Base-by-base conservation (phyloP, 2,329 filamentous ascomycete genomes). In the Claviceps africana region DNA sequence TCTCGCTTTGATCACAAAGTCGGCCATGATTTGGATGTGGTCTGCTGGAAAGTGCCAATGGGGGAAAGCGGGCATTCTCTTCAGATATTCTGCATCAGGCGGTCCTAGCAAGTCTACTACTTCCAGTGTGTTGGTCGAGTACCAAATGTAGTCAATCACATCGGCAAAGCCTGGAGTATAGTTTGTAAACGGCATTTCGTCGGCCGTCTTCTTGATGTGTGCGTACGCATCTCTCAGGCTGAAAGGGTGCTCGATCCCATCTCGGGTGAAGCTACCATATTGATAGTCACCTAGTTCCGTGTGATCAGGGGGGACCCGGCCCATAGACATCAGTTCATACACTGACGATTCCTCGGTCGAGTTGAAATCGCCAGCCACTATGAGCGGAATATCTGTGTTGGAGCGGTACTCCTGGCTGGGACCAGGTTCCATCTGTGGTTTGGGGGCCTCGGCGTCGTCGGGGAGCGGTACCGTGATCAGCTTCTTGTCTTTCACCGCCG, bases 111-210 rank as follows among this genome's bases (percentile, higher is more conserved):
- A 70, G 51, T 85, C 85, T 19, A 88, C 83, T 25, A 94, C 86
- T 64, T 93, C 86, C 45, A 96, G 74, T 22, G 85, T 82, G 67
- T 93, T 95, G 53, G 88, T 91, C 53, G 89, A 90, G 70, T 95
- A 98, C 89, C 90, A 97, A 62, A 98, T 88, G 68, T 97, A 96
- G 66, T 98, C 93, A 59, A 98, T 86, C 53, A 94, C 87, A 56
- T 89, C 90, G 50, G 81, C 80, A 70, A 96, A 98, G n/a, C 82
- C 82, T 1, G 93, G 90, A 15, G 89, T 94, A 69, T 97, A 98
- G 69, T 98, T 98, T 47, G 93, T 98, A 67, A 95, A 98, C 4
- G 82, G 82, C 60, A 97, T 72, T 65, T 95, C 88, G 53, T 89
- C 86, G 7, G 83, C 82, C 37, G 93, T 82, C 63, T 91, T 85